These are phyloP conservation scores for Chamaecrista fasciculata DNA, from an alignment of 306 rosid species.

Conservation along the genomic window DNA sequence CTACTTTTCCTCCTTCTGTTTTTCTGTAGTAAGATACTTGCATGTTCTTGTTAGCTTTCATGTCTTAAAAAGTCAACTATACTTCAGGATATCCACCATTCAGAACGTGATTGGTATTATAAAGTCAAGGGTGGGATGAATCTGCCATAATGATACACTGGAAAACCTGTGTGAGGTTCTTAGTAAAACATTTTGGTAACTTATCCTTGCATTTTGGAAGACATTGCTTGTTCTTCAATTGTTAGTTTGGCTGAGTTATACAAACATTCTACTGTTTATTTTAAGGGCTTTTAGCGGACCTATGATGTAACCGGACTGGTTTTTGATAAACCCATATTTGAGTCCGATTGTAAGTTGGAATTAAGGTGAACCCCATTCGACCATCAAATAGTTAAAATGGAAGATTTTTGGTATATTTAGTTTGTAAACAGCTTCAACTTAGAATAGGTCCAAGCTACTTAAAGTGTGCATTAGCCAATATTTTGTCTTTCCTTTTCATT, in stretches of 20 bases:
- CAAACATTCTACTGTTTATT: neutral
- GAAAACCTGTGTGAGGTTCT: neutral
- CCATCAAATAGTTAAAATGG: neutral
- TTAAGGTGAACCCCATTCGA: neutral
- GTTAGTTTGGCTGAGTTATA: neutral
- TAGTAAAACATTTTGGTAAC: neutral
- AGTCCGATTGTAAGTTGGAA: neutral
- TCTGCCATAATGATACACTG: neutral
- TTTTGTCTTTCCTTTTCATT: constrained; percentile 2
- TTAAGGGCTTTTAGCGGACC: neutral
- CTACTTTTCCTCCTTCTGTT: neutral
- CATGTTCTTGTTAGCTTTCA: neutral
- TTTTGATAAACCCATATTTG: neutral
- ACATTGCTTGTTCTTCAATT: neutral
- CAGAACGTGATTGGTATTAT: neutral
- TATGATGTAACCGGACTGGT: neutral
- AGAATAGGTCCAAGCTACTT: constrained; percentile 12
- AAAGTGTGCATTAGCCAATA: neutral
- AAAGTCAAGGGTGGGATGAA: neutral
- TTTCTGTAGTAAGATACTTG: neutral
- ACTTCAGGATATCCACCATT: neutral
- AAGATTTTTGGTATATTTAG: constrained; percentile 20
- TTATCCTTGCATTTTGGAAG: neutral
- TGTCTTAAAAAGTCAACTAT: neutral
- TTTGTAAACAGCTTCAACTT: constrained; percentile 12